A percentile compares a stretch with the other conserved stretches of the same genome.
These are phyloP conservation scores for Sistotremastrum niveocremeum DNA, from an alignment of 768 basidiomycete species.

Conservation along the genomic window DNA sequence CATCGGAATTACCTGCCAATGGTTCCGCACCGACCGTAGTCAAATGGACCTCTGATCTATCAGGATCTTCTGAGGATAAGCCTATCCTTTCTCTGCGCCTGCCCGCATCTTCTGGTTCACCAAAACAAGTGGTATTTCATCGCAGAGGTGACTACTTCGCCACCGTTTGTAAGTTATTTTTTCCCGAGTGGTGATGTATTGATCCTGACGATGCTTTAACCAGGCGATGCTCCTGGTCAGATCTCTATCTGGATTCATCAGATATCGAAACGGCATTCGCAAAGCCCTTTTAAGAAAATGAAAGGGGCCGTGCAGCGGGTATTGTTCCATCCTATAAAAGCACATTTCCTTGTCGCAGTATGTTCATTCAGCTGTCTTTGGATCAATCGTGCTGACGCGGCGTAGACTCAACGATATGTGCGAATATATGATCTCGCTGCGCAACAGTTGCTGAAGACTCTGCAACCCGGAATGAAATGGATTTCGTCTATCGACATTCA, in stretches of 20 bases:
- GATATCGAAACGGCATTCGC: constrained; percentile 82
- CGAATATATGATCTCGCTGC: constrained; percentile 89
- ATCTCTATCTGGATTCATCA: constrained; percentile 95
- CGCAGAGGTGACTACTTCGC: constrained; percentile 90
- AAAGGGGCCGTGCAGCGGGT: constrained; percentile 85
- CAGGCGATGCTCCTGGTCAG: constrained; percentile 56
- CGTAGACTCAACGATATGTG: constrained; percentile 90
- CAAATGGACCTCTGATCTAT: constrained; percentile 50
- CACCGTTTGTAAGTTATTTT: constrained; percentile 69
- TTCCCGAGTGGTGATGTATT: background rate
- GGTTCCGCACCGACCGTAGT: constrained; percentile 46
- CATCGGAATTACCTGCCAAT: constrained; percentile 45
- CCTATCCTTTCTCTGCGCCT: constrained; percentile 50
- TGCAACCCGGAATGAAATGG: constrained; percentile 92
- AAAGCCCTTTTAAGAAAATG: constrained; percentile 94
- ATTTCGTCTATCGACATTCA: constrained; percentile 97
- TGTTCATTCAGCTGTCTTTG: constrained; percentile 18
- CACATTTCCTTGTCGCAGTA: constrained; percentile 96
- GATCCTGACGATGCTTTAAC: constrained; percentile 5
- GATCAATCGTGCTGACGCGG: background rate
- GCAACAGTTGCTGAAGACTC: constrained; percentile 87
- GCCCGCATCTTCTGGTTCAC: constrained; percentile 51
- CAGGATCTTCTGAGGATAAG: constrained; percentile 35
- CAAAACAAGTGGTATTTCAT: constrained; percentile 85
- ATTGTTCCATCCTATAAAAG: constrained; percentile 87